Conservation (phyloP, 1,139 yeast species). For the Pichia sp. region DNA sequence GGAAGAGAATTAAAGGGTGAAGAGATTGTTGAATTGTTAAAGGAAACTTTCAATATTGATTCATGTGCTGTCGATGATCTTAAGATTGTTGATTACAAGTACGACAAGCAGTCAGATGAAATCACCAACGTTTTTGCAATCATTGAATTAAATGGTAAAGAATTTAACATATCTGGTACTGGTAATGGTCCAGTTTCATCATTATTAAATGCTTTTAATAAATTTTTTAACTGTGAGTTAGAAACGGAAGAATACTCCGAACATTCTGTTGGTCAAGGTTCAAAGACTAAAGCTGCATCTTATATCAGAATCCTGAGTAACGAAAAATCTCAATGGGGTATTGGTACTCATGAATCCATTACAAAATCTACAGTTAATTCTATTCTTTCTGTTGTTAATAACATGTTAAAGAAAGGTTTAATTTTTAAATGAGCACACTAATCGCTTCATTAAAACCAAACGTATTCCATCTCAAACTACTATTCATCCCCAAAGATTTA, state of each 20-base stretch:
- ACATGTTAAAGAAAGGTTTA: constrained; percentile 24
- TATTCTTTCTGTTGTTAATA: constrained; percentile 67
- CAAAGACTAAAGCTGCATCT: constrained; percentile 85
- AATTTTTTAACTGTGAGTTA: constrained; percentile 47
- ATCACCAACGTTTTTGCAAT: constrained; percentile 31
- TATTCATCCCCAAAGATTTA: too few species aligned
- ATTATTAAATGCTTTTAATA: constrained; percentile 70
- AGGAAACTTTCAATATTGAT: constrained; percentile 61
- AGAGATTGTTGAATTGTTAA: constrained; percentile 74
- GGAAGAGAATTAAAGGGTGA: constrained; percentile 80
- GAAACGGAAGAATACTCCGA: constrained; percentile 84
- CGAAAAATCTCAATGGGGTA: constrained; percentile 65
- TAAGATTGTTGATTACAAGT: constrained; percentile 46
- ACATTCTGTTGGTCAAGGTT: constrained; percentile 87
- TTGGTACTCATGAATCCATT: constrained; percentile 89
- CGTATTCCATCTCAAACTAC: too few species aligned
- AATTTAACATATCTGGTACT: constrained; percentile 50
- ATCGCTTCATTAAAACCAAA: neutral
- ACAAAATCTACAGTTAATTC: constrained; percentile 86
- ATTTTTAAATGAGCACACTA: constrained; percentile 1
- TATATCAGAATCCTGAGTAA: constrained; percentile 56
- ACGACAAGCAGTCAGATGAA: constrained; percentile 25
- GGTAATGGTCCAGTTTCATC: constrained; percentile 98
- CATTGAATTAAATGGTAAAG: constrained; percentile 40
- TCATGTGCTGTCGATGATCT: constrained; percentile 35